Conservation (phyloP, 2,329 filamentous ascomycete species). For the Fusarium sublunatum region DNA sequence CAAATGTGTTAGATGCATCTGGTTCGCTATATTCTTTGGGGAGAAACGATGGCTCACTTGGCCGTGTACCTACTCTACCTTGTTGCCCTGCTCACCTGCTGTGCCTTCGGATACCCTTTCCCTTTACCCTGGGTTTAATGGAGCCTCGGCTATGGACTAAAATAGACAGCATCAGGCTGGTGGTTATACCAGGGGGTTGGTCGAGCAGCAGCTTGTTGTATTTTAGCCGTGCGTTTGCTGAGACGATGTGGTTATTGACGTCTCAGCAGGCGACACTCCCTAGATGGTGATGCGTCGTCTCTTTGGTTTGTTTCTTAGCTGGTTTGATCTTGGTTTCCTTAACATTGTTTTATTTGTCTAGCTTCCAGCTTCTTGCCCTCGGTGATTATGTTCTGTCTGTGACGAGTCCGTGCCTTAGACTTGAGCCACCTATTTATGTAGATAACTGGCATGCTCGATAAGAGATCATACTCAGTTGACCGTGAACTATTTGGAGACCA, state of each 20-base stretch:
- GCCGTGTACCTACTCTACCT: slow-evolving; percentile 24
- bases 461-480: neutral
- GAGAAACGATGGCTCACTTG: slow-evolving; percentile 31
- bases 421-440: neutral
- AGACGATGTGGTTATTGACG: slow-evolving; percentile 49
- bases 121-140: slow-evolving; percentile 45
- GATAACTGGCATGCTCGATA: neutral
- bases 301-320: slow-evolving; percentile 52
- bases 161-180: slow-evolving; percentile 51
- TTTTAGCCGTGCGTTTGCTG: slow-evolving; percentile 53
- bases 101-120: slow-evolving; percentile 46
- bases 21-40: slow-evolving; percentile 48
- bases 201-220: slow-evolving; percentile 54
- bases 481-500: neutral
- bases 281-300: slow-evolving; percentile 50
- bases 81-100: slow-evolving; percentile 43
- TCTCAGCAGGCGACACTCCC: slow-evolving; percentile 48
- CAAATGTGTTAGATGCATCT: slow-evolving; percentile 41
- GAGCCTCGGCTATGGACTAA: slow-evolving; percentile 49
- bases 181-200: slow-evolving; percentile 43
- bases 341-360: slow-evolving; percentile 45
- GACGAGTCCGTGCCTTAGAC: neutral
- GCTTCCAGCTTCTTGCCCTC: slow-evolving; percentile 1
- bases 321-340: slow-evolving; percentile 53
- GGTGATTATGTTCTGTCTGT: neutral